Conservation (phyloP, 176 grass and related monocot species). For the Thalia dealbata region DNA sequence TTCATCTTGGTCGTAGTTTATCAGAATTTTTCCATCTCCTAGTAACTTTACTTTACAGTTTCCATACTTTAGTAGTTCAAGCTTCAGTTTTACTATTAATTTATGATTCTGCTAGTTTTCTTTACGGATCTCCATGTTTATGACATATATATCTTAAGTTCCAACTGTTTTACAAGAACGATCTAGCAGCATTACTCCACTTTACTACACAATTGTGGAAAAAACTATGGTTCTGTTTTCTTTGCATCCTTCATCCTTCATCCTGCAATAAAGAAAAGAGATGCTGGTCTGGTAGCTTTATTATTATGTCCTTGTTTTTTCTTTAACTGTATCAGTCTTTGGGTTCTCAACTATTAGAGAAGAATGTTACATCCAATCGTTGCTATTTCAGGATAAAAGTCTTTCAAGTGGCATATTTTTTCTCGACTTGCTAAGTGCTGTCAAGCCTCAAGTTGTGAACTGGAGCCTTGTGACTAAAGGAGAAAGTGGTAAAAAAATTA, state of each 20-base stretch:
- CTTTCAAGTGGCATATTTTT: constrained; percentile 96
- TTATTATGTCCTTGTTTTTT: background rate
- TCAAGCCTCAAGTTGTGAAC: constrained; percentile 86
- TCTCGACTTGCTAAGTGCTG: constrained; percentile 60
- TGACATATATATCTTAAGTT: no score
- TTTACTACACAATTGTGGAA: background rate
- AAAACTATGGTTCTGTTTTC: background rate
- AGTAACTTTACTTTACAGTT: background rate
- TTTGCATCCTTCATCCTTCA: no score
- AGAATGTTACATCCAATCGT: constrained; percentile 2
- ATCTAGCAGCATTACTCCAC: background rate
- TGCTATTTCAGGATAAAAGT: constrained; percentile 57
- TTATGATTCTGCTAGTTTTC: no score
- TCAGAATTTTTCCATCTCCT: background rate
- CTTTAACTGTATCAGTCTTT: background rate
- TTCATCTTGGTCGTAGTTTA: background rate
- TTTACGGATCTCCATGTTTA: no score
- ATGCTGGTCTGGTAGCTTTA: background rate
- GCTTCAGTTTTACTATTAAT: no score
- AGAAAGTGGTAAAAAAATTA: constrained; percentile 46
- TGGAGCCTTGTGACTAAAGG: constrained; percentile 92
- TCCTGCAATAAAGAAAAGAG: background rate
- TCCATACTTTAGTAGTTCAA: no score
- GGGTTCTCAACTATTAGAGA: constrained; percentile 8
- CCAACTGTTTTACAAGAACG: no score